Base-by-base conservation (phyloP, 2,329 filamentous ascomycete genomes). In the Fusarium sp. region DNA sequence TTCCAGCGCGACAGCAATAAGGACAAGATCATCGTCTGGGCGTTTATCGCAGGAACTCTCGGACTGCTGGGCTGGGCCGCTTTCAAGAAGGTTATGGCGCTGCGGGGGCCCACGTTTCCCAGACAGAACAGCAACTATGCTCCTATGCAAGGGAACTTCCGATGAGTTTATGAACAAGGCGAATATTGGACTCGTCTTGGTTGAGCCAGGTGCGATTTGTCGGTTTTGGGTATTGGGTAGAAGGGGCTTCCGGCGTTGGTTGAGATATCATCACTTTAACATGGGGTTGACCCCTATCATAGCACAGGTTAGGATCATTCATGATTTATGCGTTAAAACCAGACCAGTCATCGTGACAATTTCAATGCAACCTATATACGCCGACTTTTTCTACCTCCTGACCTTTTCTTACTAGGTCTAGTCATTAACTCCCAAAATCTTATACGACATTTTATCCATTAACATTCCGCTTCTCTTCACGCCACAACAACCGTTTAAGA, bases 1-100 rank as follows among this genome's bases (percentile, higher is more conserved):
- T 91, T 91, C 80, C 88, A 91, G 83, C 86, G 89, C 69, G 89
- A 91, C 78, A 89, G 87, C 77, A 85, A 86, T 78, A 91, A 91
- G 80, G 89, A 91, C 79, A 86, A 87, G 79, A 84, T 90, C 71
- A 90, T 91, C 38, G 89, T 91, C 6, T 89, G 89, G 85, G 85
- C 82, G 2, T 91, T 91, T 78, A 85, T 91, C 51, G 76, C 89
- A 12, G 87, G 85, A 56, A 90, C 88, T 1, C 74, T 84, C 6
- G 88, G 88, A 1, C 77, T 91, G 65, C 79, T 91, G 52, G 87
- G 84, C 27, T 91, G 88, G 88, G 87, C 89, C 9, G 86, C 81
- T 10, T 81, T 86, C 62, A 85, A 83, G 78, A 84, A 83, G 54
- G 76, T 86, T 44, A 60, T 85, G 30, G 84, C 87, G 53, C 78